Conservation (phyloP, 2,329 filamentous ascomycete genomes). For the Epichloe uncinata region DNA sequence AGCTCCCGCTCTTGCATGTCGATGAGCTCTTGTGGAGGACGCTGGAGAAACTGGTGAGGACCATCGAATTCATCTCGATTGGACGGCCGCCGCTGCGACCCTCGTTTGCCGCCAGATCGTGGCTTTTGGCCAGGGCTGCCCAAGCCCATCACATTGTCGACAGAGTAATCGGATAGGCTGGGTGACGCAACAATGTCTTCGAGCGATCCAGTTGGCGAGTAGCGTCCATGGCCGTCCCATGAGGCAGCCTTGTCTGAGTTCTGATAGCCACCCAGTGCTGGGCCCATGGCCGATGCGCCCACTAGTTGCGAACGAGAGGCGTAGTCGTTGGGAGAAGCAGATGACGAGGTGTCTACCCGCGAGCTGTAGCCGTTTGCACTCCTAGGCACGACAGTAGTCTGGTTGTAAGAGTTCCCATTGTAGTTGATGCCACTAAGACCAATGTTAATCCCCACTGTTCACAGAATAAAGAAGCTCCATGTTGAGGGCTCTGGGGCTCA, state of each 20-base stretch:
- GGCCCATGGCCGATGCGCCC: conserved; percentile 19
- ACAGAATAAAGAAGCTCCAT: background rate
- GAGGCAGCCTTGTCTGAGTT: conserved; percentile 15
- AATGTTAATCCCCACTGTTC: conserved; percentile 18
- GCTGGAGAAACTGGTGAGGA: conserved; percentile 67
- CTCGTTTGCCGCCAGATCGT: conserved; percentile 33
- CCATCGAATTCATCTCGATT: conserved; percentile 86
- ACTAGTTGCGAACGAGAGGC: conserved; percentile 28
- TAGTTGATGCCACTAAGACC: conserved; percentile 29
- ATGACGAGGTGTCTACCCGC: conserved; percentile 27
- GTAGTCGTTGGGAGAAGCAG: conserved; percentile 25
- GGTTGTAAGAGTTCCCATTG: conserved; percentile 20
- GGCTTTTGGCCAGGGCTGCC: conserved; percentile 27
- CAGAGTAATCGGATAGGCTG: conserved; percentile 45
- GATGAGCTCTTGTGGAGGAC: conserved; percentile 56
- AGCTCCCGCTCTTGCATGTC: conserved; percentile 69
- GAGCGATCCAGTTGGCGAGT: conserved; percentile 44
- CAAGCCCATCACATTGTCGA: conserved; percentile 35
- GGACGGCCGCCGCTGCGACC: conserved; percentile 54
- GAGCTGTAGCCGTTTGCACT: conserved; percentile 22
- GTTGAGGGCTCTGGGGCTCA: background rate
- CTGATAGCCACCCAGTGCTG: conserved; percentile 25
- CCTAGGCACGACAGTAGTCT: conserved; percentile 8
- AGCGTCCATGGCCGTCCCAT: conserved; percentile 31
- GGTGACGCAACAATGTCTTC: conserved; percentile 46